Evolutionary conservation across 768 basidiomycete species (phyloP), one percentile per base, ranked within the genome.

Genomic region (Boletus edulis): DNA sequence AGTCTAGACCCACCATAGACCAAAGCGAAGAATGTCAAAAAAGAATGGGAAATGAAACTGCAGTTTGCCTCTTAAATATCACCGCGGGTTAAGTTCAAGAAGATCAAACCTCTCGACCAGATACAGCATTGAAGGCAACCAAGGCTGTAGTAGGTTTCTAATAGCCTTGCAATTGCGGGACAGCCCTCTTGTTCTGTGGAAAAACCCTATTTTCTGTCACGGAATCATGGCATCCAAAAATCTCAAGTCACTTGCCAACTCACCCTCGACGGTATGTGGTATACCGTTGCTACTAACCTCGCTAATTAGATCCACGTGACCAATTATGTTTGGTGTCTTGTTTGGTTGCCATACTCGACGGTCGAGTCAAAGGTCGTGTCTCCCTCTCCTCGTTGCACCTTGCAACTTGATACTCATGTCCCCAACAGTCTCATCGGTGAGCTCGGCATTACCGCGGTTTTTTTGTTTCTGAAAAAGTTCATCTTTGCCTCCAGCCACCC

Each of bases 1-100:
- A 47, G 48, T 46, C 64, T 52, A 46, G 63, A 60, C 63, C 9
- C 53, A 7, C 27, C 49, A 27, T 18, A 31, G 2, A 44, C 27
- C n/a, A 40, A 17, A 20, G 54, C n/a, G 40, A 17, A 20, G 54
- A 18, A 24, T 8, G 22, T 11, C 20, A 31, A 32, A 9, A 9
- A 27, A 49, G 37, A 39, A 46, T 17, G 18, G 14, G 40, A 40
- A 38, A 31, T 31, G 10, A 17, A 32, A 51, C 32, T 40, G 27
- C 27, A 6, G n/a, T 17, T 10, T 20, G 12, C 17, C 17, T 46
- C 38, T 39, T 48, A 17, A 12, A 15, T 40, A 20, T 38, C 41
- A 37, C 20, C 17, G 27, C 7, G 7, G 42, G 37, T 35, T 34
- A 7, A 29, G 29, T 10, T 8, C 27, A 29, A 35, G 14, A 34